Base-by-base conservation (phyloP, 2,329 filamentous ascomycete genomes). In the Truncatella angustata region DNA sequence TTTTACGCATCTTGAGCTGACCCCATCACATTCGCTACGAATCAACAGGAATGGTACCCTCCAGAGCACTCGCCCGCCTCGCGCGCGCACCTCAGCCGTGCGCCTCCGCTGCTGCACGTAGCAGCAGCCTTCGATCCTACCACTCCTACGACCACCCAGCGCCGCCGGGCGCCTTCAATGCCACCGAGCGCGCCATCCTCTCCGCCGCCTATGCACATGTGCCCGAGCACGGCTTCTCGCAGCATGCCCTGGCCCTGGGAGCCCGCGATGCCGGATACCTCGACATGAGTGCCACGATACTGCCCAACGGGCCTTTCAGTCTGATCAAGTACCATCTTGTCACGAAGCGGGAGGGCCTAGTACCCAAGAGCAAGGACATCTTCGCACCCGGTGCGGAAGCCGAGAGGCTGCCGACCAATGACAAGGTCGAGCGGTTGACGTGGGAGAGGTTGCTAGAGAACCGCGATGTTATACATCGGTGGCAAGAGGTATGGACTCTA, bases 401-500 rank as follows among this genome's bases (percentile, higher is more conserved):
- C 18, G 9, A 58, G 53, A 65, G 64, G 30, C 58, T 76, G 44
- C 75, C 77, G 4, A 71, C 88, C 2, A 79, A 82, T 11, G 75
- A 76, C 3, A 91, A 85, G 64, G 85, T 95, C 5, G 84, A 87
- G 63, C 72, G 73, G 1, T 70, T 97, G 63, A 81, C 90, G 1
- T 85, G 94, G 82, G 86, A 88, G 69, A 77, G 94, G 42, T 70
- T 99, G 61, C 76, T 84, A 63, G 88, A 81, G 44, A 97, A 97
- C 68, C 73, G 71, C 54, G 77, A 84, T 7, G 74, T 97, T 28
- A 82, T 93, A 49, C 79, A 82, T 54, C 82, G 86, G 47, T 96
- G 90, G 91, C 90, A 96, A 73, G 91, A 95, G 81, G 91, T 94
- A 72, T 58, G 79, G 71, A 42, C n/a, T n/a, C n/a, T n/a, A n/a